Conservation (phyloP, 2,329 filamentous ascomycete species). For the Ophiocordyceps camponoti-saundersi region DNA sequence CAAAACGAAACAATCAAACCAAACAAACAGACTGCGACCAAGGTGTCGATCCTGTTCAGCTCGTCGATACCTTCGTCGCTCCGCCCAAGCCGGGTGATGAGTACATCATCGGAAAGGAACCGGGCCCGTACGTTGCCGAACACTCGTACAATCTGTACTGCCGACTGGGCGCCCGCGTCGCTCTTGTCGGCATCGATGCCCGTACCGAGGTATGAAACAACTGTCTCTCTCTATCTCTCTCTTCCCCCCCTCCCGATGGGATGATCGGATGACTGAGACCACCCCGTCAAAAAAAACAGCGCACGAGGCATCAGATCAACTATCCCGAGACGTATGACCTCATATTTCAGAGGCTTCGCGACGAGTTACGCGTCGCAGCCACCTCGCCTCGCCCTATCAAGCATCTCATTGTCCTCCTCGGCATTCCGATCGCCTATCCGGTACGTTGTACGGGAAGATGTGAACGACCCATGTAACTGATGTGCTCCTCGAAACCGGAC, state of each 20-base stretch:
- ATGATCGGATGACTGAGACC: too few relatives aligned
- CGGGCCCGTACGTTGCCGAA: conserved; percentile 80
- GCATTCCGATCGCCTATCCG: conserved; percentile 75
- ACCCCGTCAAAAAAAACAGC: conserved; percentile 21
- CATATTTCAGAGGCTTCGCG: conserved; percentile 59
- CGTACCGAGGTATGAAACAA: conserved; percentile 52
- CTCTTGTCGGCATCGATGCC: conserved; percentile 79
- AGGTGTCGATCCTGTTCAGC: conserved; percentile 48
- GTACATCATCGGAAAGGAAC: conserved; percentile 62
- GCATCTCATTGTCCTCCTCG: conserved; percentile 74
- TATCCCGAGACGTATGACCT: conserved; percentile 80
- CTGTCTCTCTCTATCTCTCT: background rate
- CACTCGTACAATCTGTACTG: conserved; percentile 77
- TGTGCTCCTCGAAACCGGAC: background rate
- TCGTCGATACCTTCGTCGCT: conserved; percentile 58
- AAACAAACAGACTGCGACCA: conserved; percentile 4
- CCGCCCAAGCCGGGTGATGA: conserved; percentile 39
- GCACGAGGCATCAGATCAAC: conserved; percentile 86
- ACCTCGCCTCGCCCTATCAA: conserved; percentile 59
- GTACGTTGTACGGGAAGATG: conserved; percentile 19
- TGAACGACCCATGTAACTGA: too few relatives aligned
- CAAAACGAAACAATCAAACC: background rate
- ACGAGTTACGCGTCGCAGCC: conserved; percentile 54
- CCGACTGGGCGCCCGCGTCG: conserved; percentile 64
- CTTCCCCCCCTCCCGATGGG: background rate